phyloP scores from a whole-genome alignment of 441 rosid species.

The Cnidoscolus chayamansa region DNA sequence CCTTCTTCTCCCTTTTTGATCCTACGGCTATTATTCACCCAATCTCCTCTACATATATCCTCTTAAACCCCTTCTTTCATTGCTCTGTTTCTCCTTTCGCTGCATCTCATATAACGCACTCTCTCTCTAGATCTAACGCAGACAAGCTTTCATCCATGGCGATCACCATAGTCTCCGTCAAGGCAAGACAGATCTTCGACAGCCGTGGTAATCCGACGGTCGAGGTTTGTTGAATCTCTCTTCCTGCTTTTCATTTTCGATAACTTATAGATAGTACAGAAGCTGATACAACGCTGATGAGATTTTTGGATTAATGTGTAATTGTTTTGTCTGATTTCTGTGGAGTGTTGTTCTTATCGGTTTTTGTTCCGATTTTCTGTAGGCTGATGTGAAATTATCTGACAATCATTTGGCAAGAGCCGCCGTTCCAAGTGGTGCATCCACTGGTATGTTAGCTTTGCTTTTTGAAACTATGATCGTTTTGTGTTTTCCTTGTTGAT shows the following conservation, averaged over 20 bases:
- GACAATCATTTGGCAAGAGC: conserved; percentile 55
- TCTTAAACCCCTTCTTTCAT: background rate
- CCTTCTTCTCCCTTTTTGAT: background rate
- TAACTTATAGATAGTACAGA: background rate
- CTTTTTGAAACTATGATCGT: too few species aligned
- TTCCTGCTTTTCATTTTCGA: conserved; percentile 9
- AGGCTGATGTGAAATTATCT: conserved; percentile 63
- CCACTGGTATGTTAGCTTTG: conserved; percentile 54
- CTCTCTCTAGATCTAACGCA: conserved; percentile 27
- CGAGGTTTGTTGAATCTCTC: conserved; percentile 48
- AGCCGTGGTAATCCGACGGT: conserved; percentile 98
- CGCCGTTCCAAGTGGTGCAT: conserved; percentile 91
- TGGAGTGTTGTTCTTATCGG: background rate
- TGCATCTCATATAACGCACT: background rate
- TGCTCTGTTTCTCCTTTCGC: background rate
- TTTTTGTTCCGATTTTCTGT: conserved; percentile 13
- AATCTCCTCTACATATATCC: conserved; percentile 8
- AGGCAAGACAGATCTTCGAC: conserved; percentile 91
- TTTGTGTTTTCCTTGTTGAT: background rate
- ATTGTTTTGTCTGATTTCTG: background rate
- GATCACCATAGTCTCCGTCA: conserved; percentile 46
- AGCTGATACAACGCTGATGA: background rate
- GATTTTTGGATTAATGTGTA: background rate
- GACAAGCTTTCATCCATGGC: conserved; percentile 38
- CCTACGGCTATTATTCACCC: conserved; percentile 13